These are phyloP conservation scores for Eucalyptus erythrocorys DNA, from an alignment of 345 rosid species.

Conservation along the genomic window DNA sequence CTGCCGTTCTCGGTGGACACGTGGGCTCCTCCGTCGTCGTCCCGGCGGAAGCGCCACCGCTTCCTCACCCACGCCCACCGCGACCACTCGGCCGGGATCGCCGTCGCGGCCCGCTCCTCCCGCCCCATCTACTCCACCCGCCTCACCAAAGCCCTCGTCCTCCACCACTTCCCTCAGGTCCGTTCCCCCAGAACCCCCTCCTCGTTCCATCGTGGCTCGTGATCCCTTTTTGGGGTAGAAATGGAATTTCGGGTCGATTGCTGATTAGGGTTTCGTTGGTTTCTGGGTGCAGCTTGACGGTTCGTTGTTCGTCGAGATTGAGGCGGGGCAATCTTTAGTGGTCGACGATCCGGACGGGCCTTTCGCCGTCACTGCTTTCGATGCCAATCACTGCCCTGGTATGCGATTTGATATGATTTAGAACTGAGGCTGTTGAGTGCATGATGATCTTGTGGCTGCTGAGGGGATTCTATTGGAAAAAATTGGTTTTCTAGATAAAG, in stretches of 20 bases:
- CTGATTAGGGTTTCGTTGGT: not conserved
- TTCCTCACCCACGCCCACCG: constrained; percentile 83
- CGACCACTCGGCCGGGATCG: constrained; percentile 61
- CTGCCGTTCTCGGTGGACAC: constrained; percentile 83
- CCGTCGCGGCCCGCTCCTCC: constrained; percentile 15
- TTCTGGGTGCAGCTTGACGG: constrained; percentile 34
- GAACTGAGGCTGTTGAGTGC: not conserved
- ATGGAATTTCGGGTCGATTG: not conserved
- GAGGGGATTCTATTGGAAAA: not conserved
- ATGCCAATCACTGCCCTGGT: constrained; percentile 89
- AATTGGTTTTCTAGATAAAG: not conserved
- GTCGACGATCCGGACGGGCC: constrained; percentile 52
- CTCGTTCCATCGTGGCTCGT: not conserved
- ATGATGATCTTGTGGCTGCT: not conserved
- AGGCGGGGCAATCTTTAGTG: constrained; percentile 41
- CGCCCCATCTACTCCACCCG: constrained; percentile 58
- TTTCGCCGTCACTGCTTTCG: constrained; percentile 59
- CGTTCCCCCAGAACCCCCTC: not conserved
- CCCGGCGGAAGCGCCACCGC: constrained; percentile 55
- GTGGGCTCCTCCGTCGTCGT: constrained; percentile 36
- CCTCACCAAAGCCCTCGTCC: constrained; percentile 54
- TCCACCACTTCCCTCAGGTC: constrained; percentile 49
- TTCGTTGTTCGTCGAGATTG: constrained; percentile 48
- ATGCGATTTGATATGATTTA: not conserved
- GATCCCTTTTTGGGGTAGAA: not conserved